Conservation (phyloP, 2,329 filamentous ascomycete genomes). For the Aspergillus melleus region DNA sequence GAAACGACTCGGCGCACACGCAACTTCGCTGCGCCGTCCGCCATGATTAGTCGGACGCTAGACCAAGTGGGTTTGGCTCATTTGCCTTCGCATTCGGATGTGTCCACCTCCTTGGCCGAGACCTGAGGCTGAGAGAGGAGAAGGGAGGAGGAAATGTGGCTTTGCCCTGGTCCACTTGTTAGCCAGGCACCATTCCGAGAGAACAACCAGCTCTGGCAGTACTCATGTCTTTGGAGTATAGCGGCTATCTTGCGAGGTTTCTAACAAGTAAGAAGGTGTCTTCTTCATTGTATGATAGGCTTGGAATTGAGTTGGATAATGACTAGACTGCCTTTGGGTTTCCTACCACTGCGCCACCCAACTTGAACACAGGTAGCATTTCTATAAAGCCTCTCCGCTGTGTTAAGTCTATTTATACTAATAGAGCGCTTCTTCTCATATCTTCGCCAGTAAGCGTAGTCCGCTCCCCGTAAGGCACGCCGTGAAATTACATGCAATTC, state of each 20-base stretch:
- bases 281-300: no score
- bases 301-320: no score
- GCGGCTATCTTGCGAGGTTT: no score
- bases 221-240: no score
- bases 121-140: constrained; percentile 6
- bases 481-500: background rate
- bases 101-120: background rate
- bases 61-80: constrained; percentile 1
- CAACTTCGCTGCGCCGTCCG: constrained; percentile 2
- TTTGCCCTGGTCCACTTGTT: background rate
- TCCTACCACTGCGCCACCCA: no score
- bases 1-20: constrained; percentile 3
- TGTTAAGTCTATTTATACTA: no score
- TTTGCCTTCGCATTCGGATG: background rate
- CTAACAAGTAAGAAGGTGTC: no score
- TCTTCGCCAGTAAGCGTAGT: background rate
- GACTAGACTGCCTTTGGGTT: no score
- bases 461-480: background rate
- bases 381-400: no score
- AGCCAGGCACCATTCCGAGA: background rate
- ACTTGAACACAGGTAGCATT: no score
- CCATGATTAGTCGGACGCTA: background rate
- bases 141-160: constrained; percentile 1
- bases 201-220: no score
- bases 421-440: no score